Evolutionary conservation across 441 rosid species (phyloP).

Genomic region (Euphorbia schlechtendalii): DNA sequence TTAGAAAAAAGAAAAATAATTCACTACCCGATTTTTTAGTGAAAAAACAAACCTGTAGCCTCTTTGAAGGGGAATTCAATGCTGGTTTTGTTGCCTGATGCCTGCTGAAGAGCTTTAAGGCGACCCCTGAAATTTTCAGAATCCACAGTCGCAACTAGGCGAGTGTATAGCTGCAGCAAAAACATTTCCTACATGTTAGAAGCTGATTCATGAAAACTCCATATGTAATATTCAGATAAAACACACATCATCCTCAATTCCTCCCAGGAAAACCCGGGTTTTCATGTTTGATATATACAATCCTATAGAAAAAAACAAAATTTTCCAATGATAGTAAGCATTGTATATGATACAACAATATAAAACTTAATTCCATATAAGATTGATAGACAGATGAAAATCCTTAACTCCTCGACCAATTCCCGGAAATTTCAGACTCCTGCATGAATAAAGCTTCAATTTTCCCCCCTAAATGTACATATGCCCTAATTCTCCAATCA

Average conservation of each 20-base stretch:
- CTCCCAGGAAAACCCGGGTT: neutral
- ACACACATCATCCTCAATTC: neutral
- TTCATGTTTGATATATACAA: no score
- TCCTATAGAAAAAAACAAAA: no score
- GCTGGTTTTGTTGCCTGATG: conserved; percentile 36
- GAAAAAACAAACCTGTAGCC: conserved; percentile 51
- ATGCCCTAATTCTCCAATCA: neutral
- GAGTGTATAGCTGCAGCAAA: conserved; percentile 47
- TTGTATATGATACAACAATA: no score
- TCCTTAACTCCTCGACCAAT: neutral
- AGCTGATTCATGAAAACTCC: conserved; percentile 1
- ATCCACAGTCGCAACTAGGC: conserved; percentile 57
- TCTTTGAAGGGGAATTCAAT: conserved; percentile 75
- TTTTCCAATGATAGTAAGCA: neutral
- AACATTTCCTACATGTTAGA: neutral
- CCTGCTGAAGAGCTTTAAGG: conserved; percentile 43
- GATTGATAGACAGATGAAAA: neutral
- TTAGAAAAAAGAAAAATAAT: neutral
- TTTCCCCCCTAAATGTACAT: neutral
- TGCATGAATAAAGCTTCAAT: neutral
- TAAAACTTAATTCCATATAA: neutral
- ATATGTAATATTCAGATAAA: neutral
- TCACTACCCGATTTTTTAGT: neutral
- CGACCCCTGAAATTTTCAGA: conserved; percentile 59
- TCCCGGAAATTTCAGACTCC: neutral